Evolutionary conservation across 352 stramenopile genomes (phyloP), one percentile per base, ranked within the genome.

Genomic region (Pythium graminicola): DNA sequence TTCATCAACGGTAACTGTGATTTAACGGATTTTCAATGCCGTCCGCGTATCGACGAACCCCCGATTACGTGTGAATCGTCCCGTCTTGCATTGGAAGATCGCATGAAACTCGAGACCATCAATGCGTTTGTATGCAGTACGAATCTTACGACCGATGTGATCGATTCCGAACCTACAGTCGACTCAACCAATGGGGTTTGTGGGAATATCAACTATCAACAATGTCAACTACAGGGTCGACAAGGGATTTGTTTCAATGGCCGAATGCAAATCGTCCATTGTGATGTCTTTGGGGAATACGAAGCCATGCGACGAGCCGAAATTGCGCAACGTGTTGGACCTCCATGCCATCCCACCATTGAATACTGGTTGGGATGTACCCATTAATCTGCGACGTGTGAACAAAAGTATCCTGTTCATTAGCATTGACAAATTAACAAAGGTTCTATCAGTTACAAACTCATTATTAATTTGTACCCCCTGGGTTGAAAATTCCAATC

Each of bases 341-440:
- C 46, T 2, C 45, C 38, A 10, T 65, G 58, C 26, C 29, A 65
- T 50, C 45, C 51, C 0, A 16, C 7, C 8, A 43, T 65, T 5
- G 58, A 65, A 22, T 22, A 20, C 1, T 65, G 58, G 58, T 35
- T 65, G 1, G 51, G 51, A 14, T 56, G 54, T n/a, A n/a, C n/a
- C n/a, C n/a, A n/a, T n/a, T n/a, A n/a, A n/a, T n/a, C n/a, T n/a
- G n/a, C n/a, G n/a, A n/a, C n/a, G n/a, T n/a, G n/a, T n/a, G n/a
- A n/a, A n/a, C n/a, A n/a, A n/a, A n/a, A n/a, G n/a, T n/a, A n/a
- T n/a, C n/a, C n/a, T n/a, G n/a, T n/a, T n/a, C n/a, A n/a, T n/a
- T n/a, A n/a, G n/a, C n/a, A n/a, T n/a, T n/a, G n/a, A n/a, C n/a
- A n/a, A n/a, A n/a, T n/a, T n/a, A n/a, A n/a, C n/a, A n/a, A n/a